Evolutionary conservation across 1,284 basidiomycete genomes (phyloP).

Genomic region (Irpex lacteus): DNA sequence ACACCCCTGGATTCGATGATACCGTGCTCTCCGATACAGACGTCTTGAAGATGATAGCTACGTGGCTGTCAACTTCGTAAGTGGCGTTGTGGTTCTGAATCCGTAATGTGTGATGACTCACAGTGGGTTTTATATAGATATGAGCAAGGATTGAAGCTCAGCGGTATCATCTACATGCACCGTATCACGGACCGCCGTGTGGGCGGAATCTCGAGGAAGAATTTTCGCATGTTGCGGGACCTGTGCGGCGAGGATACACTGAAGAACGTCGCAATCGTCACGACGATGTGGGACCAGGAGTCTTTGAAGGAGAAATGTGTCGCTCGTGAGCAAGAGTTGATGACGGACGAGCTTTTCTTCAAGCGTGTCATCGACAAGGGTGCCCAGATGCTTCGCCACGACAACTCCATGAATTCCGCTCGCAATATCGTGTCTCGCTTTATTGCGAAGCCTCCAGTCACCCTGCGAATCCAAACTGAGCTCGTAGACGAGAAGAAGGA

Average conservation of each 20-base stretch:
- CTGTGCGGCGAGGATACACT: constrained; percentile 49
- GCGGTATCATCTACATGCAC: constrained; percentile 55
- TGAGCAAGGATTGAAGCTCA: constrained; percentile 35
- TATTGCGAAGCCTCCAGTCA: constrained; percentile 12
- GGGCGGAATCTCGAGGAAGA: constrained; percentile 48
- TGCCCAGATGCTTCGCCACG: constrained; percentile 20
- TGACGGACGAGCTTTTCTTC: constrained; percentile 19
- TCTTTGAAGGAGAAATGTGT: constrained; percentile 24
- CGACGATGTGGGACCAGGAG: constrained; percentile 47
- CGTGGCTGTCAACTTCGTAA: constrained; percentile 4
- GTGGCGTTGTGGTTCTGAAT: too few relatives aligned
- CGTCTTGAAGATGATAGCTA: constrained; percentile 19
- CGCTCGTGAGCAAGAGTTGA: constrained; percentile 19
- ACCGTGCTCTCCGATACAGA: constrained; percentile 28
- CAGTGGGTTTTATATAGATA: constrained; percentile 27
- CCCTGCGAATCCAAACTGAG: constrained; percentile 18
- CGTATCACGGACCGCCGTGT: constrained; percentile 51
- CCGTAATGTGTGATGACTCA: too few relatives aligned
- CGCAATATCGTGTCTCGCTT: constrained; percentile 12
- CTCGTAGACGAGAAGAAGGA: constrained; percentile 18
- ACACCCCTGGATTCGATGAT: constrained; percentile 35
- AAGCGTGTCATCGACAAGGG: constrained; percentile 19
- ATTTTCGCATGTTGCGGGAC: constrained; percentile 48
- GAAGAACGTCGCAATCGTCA: constrained; percentile 47
- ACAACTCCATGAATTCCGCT: constrained; percentile 15